Evolutionary conservation across 305 asterid species (phyloP).

Genomic region (Rubia balearica): DNA sequence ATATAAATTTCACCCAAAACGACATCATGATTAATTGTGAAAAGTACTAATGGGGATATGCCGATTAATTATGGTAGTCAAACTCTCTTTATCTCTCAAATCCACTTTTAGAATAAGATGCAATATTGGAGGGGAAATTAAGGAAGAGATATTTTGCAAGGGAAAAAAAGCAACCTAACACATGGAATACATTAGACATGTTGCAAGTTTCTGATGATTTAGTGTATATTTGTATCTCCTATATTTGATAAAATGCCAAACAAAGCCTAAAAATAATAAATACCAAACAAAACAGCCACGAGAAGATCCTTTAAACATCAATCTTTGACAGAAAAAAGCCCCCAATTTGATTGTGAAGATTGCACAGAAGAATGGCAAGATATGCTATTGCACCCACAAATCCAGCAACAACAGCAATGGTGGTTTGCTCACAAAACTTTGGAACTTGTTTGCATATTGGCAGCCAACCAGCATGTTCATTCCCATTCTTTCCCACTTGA

Average conservation of each 20-base stretch:
- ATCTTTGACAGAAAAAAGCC: constrained; percentile 41
- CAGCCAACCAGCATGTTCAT: constrained; percentile 75
- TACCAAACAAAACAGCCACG: not conserved
- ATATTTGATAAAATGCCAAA: not conserved
- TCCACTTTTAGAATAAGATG: no score
- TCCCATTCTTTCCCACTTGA: constrained; percentile 67
- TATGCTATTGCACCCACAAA: constrained; percentile 51
- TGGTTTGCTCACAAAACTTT: constrained; percentile 54
- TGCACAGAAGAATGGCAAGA: constrained; percentile 43
- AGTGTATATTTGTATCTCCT: not conserved
- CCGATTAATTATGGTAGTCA: no score
- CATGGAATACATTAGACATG: not conserved
- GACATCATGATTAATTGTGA: no score
- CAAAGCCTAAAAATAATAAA: not conserved
- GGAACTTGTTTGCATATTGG: constrained; percentile 87
- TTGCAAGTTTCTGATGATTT: not conserved
- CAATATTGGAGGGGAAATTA: no score
- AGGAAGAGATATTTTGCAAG: not conserved
- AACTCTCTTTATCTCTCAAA: no score
- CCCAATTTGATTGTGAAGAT: constrained; percentile 42
- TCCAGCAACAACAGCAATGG: constrained; percentile 50
- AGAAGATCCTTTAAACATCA: constrained; percentile 11
- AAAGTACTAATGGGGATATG: no score
- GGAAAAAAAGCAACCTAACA: not conserved
- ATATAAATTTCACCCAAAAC: no score